Evolutionary conservation across 805 yeast genomes (phyloP).

Genomic region (Yamadazyma tumulicola): DNA sequence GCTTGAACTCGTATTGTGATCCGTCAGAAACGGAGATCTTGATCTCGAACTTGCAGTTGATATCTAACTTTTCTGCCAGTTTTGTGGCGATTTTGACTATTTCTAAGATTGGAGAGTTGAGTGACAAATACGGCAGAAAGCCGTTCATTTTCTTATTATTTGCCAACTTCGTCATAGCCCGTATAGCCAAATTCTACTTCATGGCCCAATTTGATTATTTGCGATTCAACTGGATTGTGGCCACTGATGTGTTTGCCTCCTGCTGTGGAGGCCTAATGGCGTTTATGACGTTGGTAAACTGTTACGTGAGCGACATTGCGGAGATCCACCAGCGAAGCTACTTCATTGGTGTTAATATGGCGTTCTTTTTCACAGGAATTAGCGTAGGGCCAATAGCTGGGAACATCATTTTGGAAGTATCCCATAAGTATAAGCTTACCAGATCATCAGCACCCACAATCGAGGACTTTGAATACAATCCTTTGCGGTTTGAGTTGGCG

Average conservation of each 20-base stretch:
- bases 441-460: conserved; percentile 7
- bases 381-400: conserved; percentile 66
- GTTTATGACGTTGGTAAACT: conserved; percentile 54
- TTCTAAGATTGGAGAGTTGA: conserved; percentile 45
- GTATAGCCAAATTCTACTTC: conserved; percentile 19
- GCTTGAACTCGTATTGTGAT: conserved; percentile 20
- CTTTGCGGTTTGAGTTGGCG: conserved; percentile 30
- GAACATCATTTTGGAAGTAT: conserved; percentile 24
- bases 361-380: conserved; percentile 56
- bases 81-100: conserved; percentile 48
- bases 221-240: conserved; percentile 35
- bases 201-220: conserved; percentile 26
- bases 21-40: conserved; percentile 32
- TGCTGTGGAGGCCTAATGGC: conserved; percentile 63
- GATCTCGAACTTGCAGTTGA: conserved; percentile 49
- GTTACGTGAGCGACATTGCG: conserved; percentile 73
- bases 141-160: conserved; percentile 20
- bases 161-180: conserved; percentile 19
- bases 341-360: conserved; percentile 56
- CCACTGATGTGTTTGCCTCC: conserved; percentile 44
- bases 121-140: conserved; percentile 39
- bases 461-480: conserved; percentile 25
- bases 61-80: conserved; percentile 39
- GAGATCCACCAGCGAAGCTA: conserved; percentile 57
- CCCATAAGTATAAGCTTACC: conserved; percentile 1